Evolutionary conservation across 2,329 filamentous ascomycete species (phyloP).

Genomic region (Plectosphaerella cucumerina): DNA sequence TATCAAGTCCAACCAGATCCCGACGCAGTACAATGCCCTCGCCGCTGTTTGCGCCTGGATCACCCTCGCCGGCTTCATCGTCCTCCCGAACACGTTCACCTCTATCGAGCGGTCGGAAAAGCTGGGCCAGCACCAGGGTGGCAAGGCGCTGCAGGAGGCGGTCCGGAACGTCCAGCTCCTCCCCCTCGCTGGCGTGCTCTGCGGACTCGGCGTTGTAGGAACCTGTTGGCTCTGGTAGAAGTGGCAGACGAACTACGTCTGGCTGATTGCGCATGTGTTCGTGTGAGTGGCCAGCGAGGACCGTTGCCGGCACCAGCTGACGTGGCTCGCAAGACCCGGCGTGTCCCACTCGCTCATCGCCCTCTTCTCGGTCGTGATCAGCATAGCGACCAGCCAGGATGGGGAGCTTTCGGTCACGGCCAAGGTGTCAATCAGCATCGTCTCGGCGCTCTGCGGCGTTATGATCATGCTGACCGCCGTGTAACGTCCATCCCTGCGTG

Average conservation of each 20-base stretch:
- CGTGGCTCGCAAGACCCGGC: not conserved
- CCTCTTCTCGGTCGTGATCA: not conserved
- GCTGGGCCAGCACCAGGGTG: not conserved
- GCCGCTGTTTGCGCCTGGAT: not conserved
- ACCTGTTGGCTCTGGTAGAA: not conserved
- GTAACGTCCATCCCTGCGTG: too few relatives aligned
- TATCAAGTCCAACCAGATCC: too few relatives aligned
- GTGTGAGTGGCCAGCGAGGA: not conserved
- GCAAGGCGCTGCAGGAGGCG: not conserved
- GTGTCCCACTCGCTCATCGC: not conserved
- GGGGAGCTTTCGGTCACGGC: too few relatives aligned
- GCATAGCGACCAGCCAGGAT: too few relatives aligned
- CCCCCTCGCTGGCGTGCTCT: not conserved
- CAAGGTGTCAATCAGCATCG: too few relatives aligned
- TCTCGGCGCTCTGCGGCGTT: too few relatives aligned
- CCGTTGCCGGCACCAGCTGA: not conserved
- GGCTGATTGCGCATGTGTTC: not conserved
- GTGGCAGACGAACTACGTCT: too few relatives aligned
- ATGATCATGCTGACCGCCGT: too few relatives aligned
- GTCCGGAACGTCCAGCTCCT: not conserved
- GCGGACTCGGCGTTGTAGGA: not conserved
- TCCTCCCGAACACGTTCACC: too few relatives aligned
- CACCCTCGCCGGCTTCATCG: not conserved
- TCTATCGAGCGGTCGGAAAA: not conserved
- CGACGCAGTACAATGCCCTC: not conserved